phyloP scores from a whole-genome alignment of 306 rosid genomes.

The Luffa acutangula region DNA sequence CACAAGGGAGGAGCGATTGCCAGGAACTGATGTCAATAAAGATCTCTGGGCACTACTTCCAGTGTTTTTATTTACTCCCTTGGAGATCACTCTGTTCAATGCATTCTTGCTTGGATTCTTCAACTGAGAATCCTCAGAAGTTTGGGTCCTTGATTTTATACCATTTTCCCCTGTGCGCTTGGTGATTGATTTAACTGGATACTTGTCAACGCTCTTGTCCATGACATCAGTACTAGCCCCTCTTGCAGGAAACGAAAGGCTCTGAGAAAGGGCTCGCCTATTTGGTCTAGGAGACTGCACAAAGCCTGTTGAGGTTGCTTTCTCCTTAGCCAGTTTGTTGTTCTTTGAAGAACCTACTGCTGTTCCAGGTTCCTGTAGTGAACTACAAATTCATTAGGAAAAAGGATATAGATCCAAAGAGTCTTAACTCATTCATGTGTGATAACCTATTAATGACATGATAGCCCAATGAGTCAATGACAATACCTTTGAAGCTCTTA shows the following conservation, averaged over 20 bases:
- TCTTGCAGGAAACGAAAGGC: conserved; percentile 68
- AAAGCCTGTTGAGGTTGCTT: conserved; percentile 32
- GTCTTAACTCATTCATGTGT: background rate
- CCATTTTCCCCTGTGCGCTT: conserved; percentile 30
- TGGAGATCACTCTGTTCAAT: conserved; percentile 33
- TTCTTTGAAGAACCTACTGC: conserved; percentile 36
- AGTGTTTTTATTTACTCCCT: conserved; percentile 27
- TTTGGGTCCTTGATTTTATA: conserved; percentile 24
- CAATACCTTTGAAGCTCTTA: conserved; percentile 50
- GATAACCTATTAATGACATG: background rate
- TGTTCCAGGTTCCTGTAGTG: conserved; percentile 42
- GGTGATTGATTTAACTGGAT: conserved; percentile 27
- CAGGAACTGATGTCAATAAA: conserved; percentile 36
- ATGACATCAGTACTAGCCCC: conserved; percentile 32
- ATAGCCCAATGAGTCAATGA: background rate
- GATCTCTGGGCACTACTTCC: conserved; percentile 25
- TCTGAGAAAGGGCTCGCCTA: conserved; percentile 48
- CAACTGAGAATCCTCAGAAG: conserved; percentile 20
- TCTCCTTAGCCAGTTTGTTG: conserved; percentile 48
- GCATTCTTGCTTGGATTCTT: conserved; percentile 28
- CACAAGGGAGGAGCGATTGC: conserved; percentile 37
- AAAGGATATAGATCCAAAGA: background rate
- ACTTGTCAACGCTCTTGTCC: conserved; percentile 58
- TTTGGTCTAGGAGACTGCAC: conserved; percentile 31
- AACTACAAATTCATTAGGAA: conserved; percentile 11